Percentiles rank a stretch among this genome's conserved stretches.
Conservation (phyloP, 805 yeast species). For the Tetrapisispora pingtungensis region DNA sequence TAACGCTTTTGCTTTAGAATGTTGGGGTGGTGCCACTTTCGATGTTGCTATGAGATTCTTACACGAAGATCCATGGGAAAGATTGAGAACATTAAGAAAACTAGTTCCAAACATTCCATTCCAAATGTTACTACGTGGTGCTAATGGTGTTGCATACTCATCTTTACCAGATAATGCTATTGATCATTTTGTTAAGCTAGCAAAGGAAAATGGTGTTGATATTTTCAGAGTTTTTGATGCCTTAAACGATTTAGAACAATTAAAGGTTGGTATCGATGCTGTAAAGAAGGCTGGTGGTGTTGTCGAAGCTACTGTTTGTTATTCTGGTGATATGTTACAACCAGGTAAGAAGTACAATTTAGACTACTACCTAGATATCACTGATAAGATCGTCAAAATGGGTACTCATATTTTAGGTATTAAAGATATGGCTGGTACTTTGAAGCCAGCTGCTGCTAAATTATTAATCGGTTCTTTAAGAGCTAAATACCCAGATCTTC, state of each 20-base stretch:
- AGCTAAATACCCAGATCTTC: constrained; percentile 80
- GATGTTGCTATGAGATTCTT: constrained; percentile 98
- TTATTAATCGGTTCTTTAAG: constrained; percentile 72
- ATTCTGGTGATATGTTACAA: constrained; percentile 97
- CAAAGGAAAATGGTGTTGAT: constrained; percentile 93
- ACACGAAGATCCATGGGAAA: constrained; percentile 98
- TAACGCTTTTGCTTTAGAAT: constrained; percentile 91
- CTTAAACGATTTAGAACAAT: constrained; percentile 89
- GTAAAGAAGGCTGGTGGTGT: constrained; percentile 98
- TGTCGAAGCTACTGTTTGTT: constrained; percentile 96
- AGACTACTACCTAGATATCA: constrained; percentile 74
- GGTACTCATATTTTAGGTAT: constrained; percentile 97
- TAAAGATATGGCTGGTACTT: constrained; percentile 99
- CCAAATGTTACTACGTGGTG: constrained; percentile 99
- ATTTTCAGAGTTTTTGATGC: constrained; percentile 98
- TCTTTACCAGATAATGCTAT: constrained; percentile 97
- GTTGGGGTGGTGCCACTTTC: constrained; percentile 99
- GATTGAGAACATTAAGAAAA: constrained; percentile 77
- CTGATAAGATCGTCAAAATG: constrained; percentile 75
- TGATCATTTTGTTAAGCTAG: constrained; percentile 92
- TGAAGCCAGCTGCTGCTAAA: constrained; percentile 90
- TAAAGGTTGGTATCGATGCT: constrained; percentile 95
- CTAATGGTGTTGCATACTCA: constrained; percentile 97
- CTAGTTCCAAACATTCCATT: constrained; percentile 97
- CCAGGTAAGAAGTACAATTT: constrained; percentile 94